These are phyloP conservation scores for Suillus hirtellus DNA, from an alignment of 768 basidiomycete genomes.

Conservation along the genomic window DNA sequence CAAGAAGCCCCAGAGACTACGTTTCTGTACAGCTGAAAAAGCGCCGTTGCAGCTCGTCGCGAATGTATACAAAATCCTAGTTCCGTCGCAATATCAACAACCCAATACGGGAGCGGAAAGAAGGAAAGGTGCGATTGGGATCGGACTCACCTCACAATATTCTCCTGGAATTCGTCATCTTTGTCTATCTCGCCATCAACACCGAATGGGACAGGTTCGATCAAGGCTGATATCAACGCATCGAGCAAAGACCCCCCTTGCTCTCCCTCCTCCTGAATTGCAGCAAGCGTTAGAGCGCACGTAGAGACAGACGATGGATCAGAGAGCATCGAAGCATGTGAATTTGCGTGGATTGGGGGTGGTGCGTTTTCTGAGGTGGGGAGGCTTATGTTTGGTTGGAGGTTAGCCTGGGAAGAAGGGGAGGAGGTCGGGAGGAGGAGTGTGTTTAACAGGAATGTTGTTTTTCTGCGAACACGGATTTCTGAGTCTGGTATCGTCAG, in stretches of 20 bases:
- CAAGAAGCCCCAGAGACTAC: background rate
- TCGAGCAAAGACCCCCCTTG: background rate
- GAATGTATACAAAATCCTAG: background rate
- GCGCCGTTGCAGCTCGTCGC: background rate
- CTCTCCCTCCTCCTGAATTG: background rate
- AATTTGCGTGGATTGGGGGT: slow-evolving; percentile 49
- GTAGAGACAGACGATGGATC: slow-evolving; percentile 21
- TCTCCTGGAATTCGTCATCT: slow-evolving; percentile 41
- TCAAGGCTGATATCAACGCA: background rate
- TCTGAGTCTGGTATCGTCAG: background rate
- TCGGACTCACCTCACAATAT: background rate
- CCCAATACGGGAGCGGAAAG: background rate
- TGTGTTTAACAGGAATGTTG: background rate
- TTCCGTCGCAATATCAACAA: background rate
- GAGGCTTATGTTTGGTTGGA: slow-evolving; percentile 20
- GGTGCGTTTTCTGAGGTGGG: slow-evolving; percentile 31
- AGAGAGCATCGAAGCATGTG: background rate
- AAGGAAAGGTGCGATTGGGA: background rate
- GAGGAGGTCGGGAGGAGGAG: background rate
- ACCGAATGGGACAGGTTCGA: background rate
- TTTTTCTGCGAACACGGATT: background rate
- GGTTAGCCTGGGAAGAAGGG: background rate
- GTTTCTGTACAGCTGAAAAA: no score
- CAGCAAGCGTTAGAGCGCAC: background rate
- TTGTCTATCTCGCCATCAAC: background rate